A percentile compares a stretch with the other conserved stretches of the same genome.
These are phyloP conservation scores for Saccharomycopsis javanensis DNA, from an alignment of 805 yeast genomes.

Conservation along the genomic window DNA sequence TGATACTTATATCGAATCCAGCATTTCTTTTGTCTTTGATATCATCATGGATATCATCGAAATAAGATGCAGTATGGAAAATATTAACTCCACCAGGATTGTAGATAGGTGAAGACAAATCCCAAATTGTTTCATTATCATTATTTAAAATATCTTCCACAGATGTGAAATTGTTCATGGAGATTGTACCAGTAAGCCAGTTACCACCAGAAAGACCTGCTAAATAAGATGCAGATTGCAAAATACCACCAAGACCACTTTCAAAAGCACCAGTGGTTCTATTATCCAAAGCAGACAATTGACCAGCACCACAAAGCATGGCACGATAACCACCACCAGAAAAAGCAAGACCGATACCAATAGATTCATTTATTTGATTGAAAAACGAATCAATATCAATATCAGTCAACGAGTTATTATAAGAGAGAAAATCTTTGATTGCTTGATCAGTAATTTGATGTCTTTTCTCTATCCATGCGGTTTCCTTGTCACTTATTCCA, in stretches of 20 bases:
- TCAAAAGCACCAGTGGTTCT: conserved; percentile 48
- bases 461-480: conserved; percentile 45
- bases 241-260: conserved; percentile 61
- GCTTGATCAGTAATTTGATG: conserved; percentile 38
- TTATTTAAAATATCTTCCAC: conserved; percentile 47
- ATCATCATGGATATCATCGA: conserved; percentile 44
- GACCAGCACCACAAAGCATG: conserved; percentile 79
- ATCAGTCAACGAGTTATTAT: conserved; percentile 25
- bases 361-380: conserved; percentile 20
- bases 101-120: conserved; percentile 50
- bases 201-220: conserved; percentile 80
- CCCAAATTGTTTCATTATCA: conserved; percentile 49
- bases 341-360: conserved; percentile 50
- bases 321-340: conserved; percentile 92
- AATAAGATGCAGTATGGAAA: conserved; percentile 40
- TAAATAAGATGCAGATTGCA: conserved; percentile 61
- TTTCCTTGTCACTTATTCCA: conserved; percentile 37
- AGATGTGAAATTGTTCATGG: conserved; percentile 62
- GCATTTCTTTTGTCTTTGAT: conserved; percentile 45
- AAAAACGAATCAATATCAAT: conserved; percentile 33
- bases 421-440: conserved; percentile 37
- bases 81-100: conserved; percentile 55
- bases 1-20: conserved; percentile 56
- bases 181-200: conserved; percentile 67
- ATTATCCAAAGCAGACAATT: conserved; percentile 67